phyloP scores from a whole-genome alignment of 1,139 yeast species.

The Scheffersomyces quercinus region DNA sequence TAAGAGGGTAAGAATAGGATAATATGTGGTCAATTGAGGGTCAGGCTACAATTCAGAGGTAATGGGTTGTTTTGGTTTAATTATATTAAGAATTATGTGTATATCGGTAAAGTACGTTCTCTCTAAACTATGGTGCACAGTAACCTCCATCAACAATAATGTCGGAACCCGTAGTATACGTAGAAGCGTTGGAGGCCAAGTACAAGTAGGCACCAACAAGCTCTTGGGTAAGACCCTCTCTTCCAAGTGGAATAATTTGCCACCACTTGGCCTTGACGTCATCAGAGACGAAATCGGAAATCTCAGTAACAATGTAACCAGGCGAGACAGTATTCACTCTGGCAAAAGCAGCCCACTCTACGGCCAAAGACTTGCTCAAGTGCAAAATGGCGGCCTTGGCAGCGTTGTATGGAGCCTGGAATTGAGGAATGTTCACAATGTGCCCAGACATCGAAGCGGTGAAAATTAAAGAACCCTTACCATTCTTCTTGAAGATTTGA shows the following conservation, averaged over 20 bases:
- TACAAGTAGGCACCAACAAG: constrained; percentile 82
- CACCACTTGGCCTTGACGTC: constrained; percentile 60
- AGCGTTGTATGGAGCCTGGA: constrained; percentile 83
- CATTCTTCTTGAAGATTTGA: constrained; percentile 64
- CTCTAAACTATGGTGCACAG: constrained; percentile 37
- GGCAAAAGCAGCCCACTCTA: constrained; percentile 81
- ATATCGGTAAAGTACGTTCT: background rate
- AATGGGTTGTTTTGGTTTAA: too few relatives aligned
- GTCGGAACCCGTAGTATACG: constrained; percentile 83
- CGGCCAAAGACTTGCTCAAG: constrained; percentile 73
- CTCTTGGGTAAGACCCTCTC: constrained; percentile 80
- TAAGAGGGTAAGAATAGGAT: too few relatives aligned
- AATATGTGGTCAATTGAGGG: too few relatives aligned
- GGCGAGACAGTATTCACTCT: constrained; percentile 81
- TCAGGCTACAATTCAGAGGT: too few relatives aligned
- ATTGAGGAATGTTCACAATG: constrained; percentile 80
- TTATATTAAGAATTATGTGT: too few relatives aligned
- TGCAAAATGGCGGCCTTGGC: constrained; percentile 86
- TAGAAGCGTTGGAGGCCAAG: constrained; percentile 77
- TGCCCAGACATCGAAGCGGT: constrained; percentile 87
- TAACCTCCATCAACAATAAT: constrained; percentile 88
- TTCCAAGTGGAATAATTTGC: constrained; percentile 67
- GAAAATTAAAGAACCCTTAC: constrained; percentile 69
- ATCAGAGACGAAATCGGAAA: constrained; percentile 57
- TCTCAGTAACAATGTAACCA: constrained; percentile 73